Base-by-base conservation (phyloP, 2,329 filamentous ascomycete species). In the Penicillium expansum region DNA sequence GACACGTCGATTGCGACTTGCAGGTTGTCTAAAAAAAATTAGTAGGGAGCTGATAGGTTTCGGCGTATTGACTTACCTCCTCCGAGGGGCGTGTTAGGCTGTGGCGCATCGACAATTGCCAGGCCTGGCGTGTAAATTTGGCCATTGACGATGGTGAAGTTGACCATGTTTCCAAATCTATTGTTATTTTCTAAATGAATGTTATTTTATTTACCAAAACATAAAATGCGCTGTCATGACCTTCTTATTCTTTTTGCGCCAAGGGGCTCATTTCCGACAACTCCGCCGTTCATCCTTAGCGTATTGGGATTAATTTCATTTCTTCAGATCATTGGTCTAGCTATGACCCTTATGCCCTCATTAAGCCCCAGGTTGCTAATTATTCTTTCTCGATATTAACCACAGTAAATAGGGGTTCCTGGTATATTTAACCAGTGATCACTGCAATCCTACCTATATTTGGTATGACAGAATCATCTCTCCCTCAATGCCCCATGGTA, bases 111-210 rank as follows among this genome's bases (percentile, higher is more conserved):
- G 35, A 90, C 75, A 55, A 90, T 82, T 24, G 82, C 86, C 54
- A 90, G 80, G 0, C 87, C 87, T 0, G 87, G 86, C 0, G 87
- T 90, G 66, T 82, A 89, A 52, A 90, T 82, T 64, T 90, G 86
- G 16, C 87, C 87, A 62, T 83, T 83, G 22, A 83, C 60, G 20
- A 64, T 39, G 2, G 61, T 64, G 47, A 64, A 60, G 45, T 63
- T 59, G 7, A 44, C 55, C 62, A 64, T 64, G 16, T 51, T 33
- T 10, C 14, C 5, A 16, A 30, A 9, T 11, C 16, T 22, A 10
- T 16, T 18, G 13, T 5, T 29, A 6, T 30, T 29, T 11, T 30
- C 24, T 37, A 11, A 50, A 20, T n/a, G 14, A 9, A 8, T 18
- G 22, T 22, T 20, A 10, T 29, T 13, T 13, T 32, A 14, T 38